Percentiles rank a stretch among this genome's conserved stretches.
These are phyloP conservation scores for Termitomyces eurrhizus DNA, from an alignment of 768 basidiomycete genomes.

Conservation along the genomic window DNA sequence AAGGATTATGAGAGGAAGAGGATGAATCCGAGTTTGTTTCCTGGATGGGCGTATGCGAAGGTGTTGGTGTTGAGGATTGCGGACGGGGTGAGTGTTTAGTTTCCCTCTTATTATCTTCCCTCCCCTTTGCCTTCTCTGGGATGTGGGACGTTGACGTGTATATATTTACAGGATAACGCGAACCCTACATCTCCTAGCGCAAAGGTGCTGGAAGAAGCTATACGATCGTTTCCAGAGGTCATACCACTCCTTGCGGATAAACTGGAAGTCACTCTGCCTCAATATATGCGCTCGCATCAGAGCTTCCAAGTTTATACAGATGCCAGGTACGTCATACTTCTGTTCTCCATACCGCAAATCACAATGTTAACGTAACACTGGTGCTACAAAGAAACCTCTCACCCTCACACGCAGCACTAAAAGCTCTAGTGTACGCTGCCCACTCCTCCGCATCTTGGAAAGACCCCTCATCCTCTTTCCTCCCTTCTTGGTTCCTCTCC, in stretches of 20 bases:
- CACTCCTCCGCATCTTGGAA: too few relatives aligned
- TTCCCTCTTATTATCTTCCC: background rate
- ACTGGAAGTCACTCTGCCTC: conserved; percentile 63
- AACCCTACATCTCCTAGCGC: conserved; percentile 46
- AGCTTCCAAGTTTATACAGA: conserved; percentile 72
- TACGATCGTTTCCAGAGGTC: conserved; percentile 75
- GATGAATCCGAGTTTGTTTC: conserved; percentile 58
- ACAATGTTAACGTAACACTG: background rate
- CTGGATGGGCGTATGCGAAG: too few relatives aligned
- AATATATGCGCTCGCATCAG: conserved; percentile 51
- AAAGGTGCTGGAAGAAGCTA: conserved; percentile 66
- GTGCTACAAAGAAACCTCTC: conserved; percentile 29
- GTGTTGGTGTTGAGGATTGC: too few relatives aligned
- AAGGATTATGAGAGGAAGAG: conserved; percentile 17
- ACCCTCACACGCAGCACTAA: too few relatives aligned
- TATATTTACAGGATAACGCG: conserved; percentile 30
- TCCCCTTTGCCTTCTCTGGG: background rate
- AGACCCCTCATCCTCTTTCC: too few relatives aligned
- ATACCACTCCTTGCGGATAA: conserved; percentile 85
- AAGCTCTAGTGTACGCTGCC: too few relatives aligned
- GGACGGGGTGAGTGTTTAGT: conserved; percentile 35
- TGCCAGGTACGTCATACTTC: conserved; percentile 39
- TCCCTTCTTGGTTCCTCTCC: too few relatives aligned
- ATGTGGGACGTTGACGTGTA: background rate
- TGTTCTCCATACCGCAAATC: background rate